phyloP scores from a whole-genome alignment of 192 early-diverging fungal species.

The Entomortierella chlamydospora region DNA sequence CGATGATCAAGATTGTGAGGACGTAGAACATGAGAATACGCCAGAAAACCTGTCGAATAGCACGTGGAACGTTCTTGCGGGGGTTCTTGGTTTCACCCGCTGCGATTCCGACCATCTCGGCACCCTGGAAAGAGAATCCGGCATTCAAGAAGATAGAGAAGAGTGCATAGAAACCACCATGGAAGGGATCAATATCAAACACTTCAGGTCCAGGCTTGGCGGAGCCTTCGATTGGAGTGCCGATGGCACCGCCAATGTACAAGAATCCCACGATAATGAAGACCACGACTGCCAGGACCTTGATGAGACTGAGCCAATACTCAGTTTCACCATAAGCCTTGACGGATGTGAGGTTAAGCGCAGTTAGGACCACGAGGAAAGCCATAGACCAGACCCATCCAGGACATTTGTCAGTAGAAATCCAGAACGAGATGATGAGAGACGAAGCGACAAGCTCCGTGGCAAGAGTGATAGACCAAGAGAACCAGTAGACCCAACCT shows the following conservation, averaged over 20 bases:
- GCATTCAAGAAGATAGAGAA: conserved; percentile 79
- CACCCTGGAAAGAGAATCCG: conserved; percentile 88
- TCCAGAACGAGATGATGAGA: conserved; percentile 75
- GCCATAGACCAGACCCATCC: conserved; percentile 63
- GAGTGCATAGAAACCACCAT: conserved; percentile 70
- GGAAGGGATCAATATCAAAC: conserved; percentile 64
- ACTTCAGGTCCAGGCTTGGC: conserved; percentile 37
- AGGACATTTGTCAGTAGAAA: conserved; percentile 21
- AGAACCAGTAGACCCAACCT: conserved; percentile 77
- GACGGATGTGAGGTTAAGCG: conserved; percentile 75
- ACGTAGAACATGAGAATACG: conserved; percentile 91
- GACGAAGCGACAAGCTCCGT: conserved; percentile 82
- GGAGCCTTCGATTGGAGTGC: conserved; percentile 65
- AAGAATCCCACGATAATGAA: conserved; percentile 82
- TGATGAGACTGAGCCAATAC: conserved; percentile 82
- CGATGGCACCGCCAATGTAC: conserved; percentile 70
- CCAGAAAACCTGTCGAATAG: conserved; percentile 83
- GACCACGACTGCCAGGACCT: conserved; percentile 78
- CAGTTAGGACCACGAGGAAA: conserved; percentile 70
- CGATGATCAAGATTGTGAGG: conserved; percentile 86
- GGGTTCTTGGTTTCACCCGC: conserved; percentile 93
- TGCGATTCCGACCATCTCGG: conserved; percentile 90
- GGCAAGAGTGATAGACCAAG: conserved; percentile 72
- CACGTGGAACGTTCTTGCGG: conserved; percentile 76
- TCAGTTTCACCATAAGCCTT: conserved; percentile 86